A percentile compares a stretch with the other conserved stretches of the same genome.
Conservation (phyloP, 1,284 basidiomycete species). For the Somion occarium region DNA sequence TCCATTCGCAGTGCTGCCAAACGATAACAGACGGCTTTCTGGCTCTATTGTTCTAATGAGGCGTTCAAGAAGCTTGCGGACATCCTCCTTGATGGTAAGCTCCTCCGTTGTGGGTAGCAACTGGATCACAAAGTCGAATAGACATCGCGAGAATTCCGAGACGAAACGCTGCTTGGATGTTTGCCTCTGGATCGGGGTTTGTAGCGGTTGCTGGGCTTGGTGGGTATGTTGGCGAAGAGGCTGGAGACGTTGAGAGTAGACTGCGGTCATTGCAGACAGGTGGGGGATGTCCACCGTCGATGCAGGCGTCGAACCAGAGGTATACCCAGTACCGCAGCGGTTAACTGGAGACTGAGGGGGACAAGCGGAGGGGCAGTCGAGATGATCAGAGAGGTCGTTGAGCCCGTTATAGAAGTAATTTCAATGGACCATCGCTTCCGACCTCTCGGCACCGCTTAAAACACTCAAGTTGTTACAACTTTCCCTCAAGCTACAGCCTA, state of each 20-base stretch:
- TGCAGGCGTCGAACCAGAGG: neutral
- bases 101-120: constrained; percentile 87
- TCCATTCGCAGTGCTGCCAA: constrained; percentile 93
- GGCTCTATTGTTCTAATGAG: constrained; percentile 94
- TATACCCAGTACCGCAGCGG: too few relatives aligned
- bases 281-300: neutral
- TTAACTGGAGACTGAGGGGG: too few relatives aligned
- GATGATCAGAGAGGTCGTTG: constrained; percentile 9
- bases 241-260: constrained; percentile 11
- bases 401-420: constrained; percentile 7
- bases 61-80: constrained; percentile 89
- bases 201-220: constrained; percentile 17
- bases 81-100: constrained; percentile 92
- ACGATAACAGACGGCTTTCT: constrained; percentile 85
- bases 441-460: too few relatives aligned
- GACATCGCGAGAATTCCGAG: constrained; percentile 61
- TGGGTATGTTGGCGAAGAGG: constrained; percentile 14
- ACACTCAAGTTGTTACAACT: neutral
- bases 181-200: constrained; percentile 29
- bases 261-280: constrained; percentile 11
- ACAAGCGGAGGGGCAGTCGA: constrained; percentile 4
- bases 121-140: constrained; percentile 86
- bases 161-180: constrained; percentile 55
- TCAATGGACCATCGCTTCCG: too few relatives aligned
- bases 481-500: neutral